Evolutionary conservation across 2,329 filamentous ascomycete species (phyloP), one percentile per base, ranked within the genome.

Genomic region (Cladosporium sp.): DNA sequence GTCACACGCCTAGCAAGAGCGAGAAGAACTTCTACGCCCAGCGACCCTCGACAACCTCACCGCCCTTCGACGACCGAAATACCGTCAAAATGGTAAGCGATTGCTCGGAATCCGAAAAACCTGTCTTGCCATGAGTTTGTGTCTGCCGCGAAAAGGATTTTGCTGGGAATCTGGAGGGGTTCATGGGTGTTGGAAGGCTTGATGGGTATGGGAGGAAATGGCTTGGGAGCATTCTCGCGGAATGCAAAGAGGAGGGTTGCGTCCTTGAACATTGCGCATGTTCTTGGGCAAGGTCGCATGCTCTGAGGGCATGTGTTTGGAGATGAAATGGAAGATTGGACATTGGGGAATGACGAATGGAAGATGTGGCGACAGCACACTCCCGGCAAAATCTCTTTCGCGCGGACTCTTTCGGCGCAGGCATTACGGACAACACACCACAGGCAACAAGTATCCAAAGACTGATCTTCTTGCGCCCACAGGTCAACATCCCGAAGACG

Each of bases 401-500:
- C 16, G 27, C 36, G 38, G 41, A 22, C 41, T 41, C 29, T 38
- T 35, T 43, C 33, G 42, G 47, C 47, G 33, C 43, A 51, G 48
- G 47, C 50, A 51, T 13, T 43, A 30, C 30, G 41, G 32, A 38
- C 52, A 48, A 19, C 50, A 49, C 19, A 22, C 13, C 19, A 33
- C 4, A n/a, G 25, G 15, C 41, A 46, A 39, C 22, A 27, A 46
- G 41, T n/a, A 20, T 33, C 32, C 22, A 7, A 13, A 38, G 19
- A 39, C 46, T 53, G 48, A 52, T 56, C 27, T 51, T 49, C 30
- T 41, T 38, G 62, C 38, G 42, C n/a, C 42, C 27, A 50, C 48
- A 92, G 91, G 90, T 95, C 82, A 95, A 95, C 88, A 87, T 95
- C 80, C 90, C 91, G 72, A 95, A 95, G 83, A 95, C 90, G 75